phyloP scores from a whole-genome alignment of 441 rosid genomes.

The Adansonia grandidieri region DNA sequence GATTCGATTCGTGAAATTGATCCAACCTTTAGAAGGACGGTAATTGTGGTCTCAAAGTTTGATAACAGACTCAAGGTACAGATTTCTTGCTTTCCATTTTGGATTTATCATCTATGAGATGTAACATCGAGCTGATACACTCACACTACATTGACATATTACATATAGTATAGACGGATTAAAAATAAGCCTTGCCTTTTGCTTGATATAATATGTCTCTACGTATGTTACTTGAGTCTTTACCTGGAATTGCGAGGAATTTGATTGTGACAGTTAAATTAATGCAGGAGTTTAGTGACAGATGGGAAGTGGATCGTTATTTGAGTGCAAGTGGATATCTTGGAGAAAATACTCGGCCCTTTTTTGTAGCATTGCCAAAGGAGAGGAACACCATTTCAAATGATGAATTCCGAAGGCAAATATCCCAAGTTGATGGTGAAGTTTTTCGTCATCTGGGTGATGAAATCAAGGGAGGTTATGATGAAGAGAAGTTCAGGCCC shows the following conservation, averaged over 20 bases:
- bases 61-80: constrained; percentile 93
- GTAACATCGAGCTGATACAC: not conserved
- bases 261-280: constrained; percentile 22
- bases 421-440: constrained; percentile 78
- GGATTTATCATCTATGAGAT: not conserved
- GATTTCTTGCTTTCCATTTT: not conserved
- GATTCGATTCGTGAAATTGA: constrained; percentile 89
- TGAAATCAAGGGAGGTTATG: constrained; percentile 83
- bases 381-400: constrained; percentile 76
- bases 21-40: constrained; percentile 76
- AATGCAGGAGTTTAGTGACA: constrained; percentile 73
- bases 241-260: not conserved
- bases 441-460: constrained; percentile 72
- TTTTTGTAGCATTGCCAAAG: constrained; percentile 88
- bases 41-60: constrained; percentile 89
- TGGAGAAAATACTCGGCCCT: constrained; percentile 82
- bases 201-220: not conserved
- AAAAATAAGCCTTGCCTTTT: not conserved
- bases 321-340: constrained; percentile 94
- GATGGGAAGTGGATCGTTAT: constrained; percentile 93
- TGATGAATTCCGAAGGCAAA: constrained; percentile 87
- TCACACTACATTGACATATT: not conserved
- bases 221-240: not conserved
- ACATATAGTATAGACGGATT: not conserved
- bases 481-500: constrained; percentile 77